Evolutionary conservation across 1,284 basidiomycete species (phyloP).

Genomic region (Malassezia arunalokei): DNA sequence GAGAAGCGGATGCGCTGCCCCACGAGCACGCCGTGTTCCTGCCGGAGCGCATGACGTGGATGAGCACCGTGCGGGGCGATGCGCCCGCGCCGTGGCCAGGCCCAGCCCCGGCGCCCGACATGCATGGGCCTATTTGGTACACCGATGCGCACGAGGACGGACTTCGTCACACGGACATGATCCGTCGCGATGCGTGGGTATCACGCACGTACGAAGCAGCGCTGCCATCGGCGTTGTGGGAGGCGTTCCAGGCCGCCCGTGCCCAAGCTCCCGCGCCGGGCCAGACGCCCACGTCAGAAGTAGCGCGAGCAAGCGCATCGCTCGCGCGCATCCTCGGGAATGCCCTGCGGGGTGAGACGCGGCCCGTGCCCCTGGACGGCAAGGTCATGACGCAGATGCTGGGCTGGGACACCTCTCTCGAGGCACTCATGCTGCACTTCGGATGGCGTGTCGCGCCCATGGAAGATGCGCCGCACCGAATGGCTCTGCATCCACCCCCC

Average conservation of each 20-base stretch:
- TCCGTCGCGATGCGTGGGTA: neutral
- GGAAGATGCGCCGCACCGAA: slow-evolving; percentile 1
- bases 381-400: slow-evolving; percentile 11
- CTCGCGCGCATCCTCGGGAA: slow-evolving; percentile 11
- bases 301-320: slow-evolving; percentile 2
- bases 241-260: slow-evolving; percentile 2
- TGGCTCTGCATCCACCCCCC: slow-evolving; percentile 5
- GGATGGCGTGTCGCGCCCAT: slow-evolving; percentile 8
- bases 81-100: neutral
- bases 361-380: slow-evolving; percentile 11
- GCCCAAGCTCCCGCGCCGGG: slow-evolving; percentile 9
- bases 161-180: neutral
- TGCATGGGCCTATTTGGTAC: neutral
- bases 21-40: neutral
- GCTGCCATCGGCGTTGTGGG: slow-evolving; percentile 1
- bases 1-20: neutral
- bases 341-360: neutral
- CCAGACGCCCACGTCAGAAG: neutral
- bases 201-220: neutral
- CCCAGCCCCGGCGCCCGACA: neutral
- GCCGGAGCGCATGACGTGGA: neutral
- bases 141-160: neutral
- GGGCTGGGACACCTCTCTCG: slow-evolving; percentile 10
- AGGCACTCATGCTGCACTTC: neutral
- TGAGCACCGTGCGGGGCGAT: neutral